A percentile compares a stretch with the other conserved stretches of the same genome.
These are phyloP conservation scores for Penicillium malachiteum DNA, from an alignment of 495 filamentous ascomycete species.

Conservation along the genomic window DNA sequence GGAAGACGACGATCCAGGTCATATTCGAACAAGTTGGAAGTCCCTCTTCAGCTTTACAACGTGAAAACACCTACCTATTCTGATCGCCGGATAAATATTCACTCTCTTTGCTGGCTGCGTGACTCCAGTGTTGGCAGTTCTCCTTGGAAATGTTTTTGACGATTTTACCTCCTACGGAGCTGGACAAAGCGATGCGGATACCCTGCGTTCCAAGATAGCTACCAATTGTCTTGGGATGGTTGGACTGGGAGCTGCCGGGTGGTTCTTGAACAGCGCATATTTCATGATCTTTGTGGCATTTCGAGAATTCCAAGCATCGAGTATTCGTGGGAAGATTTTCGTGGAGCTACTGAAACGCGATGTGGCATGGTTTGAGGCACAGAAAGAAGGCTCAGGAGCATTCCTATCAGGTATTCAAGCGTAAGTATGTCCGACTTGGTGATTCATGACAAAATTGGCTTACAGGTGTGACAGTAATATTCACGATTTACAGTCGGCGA, in stretches of 20 bases:
- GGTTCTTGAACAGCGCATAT: constrained; percentile 64
- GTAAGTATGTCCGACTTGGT: constrained; percentile 44
- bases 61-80: constrained; percentile 53
- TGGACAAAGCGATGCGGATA: constrained; percentile 44
- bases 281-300: constrained; percentile 69
- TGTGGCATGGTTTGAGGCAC: constrained; percentile 79
- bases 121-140: constrained; percentile 62
- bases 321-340: constrained; percentile 64
- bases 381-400: constrained; percentile 68
- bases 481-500: constrained; percentile 76
- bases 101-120: constrained; percentile 61
- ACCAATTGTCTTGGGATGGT: constrained; percentile 58
- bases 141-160: constrained; percentile 77
- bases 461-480: constrained; percentile 57
- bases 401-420: constrained; percentile 70
- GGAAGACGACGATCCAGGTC: not conserved
- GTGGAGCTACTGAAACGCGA: constrained; percentile 65
- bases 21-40: constrained; percentile 36
- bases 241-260: constrained; percentile 59
- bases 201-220: constrained; percentile 55
- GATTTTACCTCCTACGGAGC: constrained; percentile 65
- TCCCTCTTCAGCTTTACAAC: constrained; percentile 74
- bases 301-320: constrained; percentile 76
- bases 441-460: not conserved
- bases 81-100: constrained; percentile 52